These are phyloP conservation scores for Stephanodiscus triporus DNA, from an alignment of 108 stramenopile genomes.

Conservation along the genomic window DNA sequence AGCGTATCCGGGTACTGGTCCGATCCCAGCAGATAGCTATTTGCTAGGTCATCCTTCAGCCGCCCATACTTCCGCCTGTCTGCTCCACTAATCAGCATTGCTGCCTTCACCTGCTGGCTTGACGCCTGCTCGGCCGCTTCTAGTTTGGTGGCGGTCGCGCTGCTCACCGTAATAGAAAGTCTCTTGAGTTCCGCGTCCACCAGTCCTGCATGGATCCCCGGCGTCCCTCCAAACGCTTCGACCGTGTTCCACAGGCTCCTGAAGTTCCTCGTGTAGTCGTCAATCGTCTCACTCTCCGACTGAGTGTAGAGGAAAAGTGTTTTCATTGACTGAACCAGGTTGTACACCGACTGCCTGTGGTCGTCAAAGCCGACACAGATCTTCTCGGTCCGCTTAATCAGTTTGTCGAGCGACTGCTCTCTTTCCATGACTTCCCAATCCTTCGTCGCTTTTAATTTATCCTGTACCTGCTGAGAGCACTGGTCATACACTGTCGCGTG, in stretches of 20 bases:
- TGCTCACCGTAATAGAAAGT: neutral
- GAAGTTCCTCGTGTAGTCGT: too few species aligned
- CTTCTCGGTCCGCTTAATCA: neutral
- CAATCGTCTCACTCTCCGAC: neutral
- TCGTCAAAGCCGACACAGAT: neutral
- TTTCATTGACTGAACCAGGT: neutral
- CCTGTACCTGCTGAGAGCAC: too few species aligned
- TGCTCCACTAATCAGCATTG: too few species aligned
- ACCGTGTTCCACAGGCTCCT: too few species aligned
- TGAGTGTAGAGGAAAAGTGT: neutral
- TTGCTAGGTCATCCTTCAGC: slow-evolving; percentile 1
- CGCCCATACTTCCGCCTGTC: slow-evolving; percentile 8
- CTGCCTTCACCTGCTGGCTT: too few species aligned
- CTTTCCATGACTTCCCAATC: neutral
- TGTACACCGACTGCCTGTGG: neutral
- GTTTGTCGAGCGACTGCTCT: neutral
- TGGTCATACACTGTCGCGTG: too few species aligned
- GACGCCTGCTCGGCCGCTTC: neutral
- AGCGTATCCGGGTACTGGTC: slow-evolving; percentile 21
- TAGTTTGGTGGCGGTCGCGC: neutral
- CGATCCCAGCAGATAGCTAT: slow-evolving; percentile 9
- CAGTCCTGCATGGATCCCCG: neutral
- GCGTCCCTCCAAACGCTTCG: neutral
- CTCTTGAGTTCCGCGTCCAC: neutral
- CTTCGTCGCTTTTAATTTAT: too few species aligned